These are phyloP conservation scores for Solanum appendiculatum DNA, from an alignment of 257 asterid genomes.

Conservation along the genomic window DNA sequence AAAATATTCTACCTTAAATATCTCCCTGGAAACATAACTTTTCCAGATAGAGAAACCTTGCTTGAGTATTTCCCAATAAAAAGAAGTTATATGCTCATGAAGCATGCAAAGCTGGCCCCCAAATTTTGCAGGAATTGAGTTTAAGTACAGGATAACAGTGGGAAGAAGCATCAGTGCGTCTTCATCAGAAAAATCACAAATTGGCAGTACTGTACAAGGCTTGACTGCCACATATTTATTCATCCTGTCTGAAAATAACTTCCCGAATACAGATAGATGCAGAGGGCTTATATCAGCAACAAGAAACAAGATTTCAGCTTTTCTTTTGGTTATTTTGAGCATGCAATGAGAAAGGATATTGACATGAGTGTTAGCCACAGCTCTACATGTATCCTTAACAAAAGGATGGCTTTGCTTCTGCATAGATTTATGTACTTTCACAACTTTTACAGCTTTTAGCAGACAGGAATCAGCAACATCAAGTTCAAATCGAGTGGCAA, in stretches of 20 bases:
- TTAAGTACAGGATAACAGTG: conserved; percentile 39
- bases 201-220: conserved; percentile 19
- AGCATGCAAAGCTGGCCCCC: conserved; percentile 31
- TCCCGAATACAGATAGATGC: conserved; percentile 61
- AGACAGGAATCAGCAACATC: conserved; percentile 62
- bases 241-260: conserved; percentile 35
- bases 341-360: conserved; percentile 50
- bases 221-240: conserved; percentile 15
- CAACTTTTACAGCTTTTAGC: conserved; percentile 59
- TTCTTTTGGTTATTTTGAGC: conserved; percentile 34
- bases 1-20: conserved; percentile 33
- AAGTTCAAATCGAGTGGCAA: conserved; percentile 33
- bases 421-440: conserved; percentile 27
- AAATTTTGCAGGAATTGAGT: conserved; percentile 28
- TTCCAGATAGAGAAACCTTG: conserved; percentile 57
- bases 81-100: conserved; percentile 26
- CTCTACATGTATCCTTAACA: conserved; percentile 48
- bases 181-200: conserved; percentile 31
- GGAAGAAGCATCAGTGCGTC: conserved; percentile 73
- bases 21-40: conserved; percentile 30
- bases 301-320: conserved; percentile 52
- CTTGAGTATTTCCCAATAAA: conserved; percentile 41
- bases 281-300: conserved; percentile 49
- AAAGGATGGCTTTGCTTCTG: conserved; percentile 29
- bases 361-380: conserved; percentile 39